Evolutionary conservation across 768 basidiomycete genomes (phyloP).

Genomic region (Mycena sanguinolenta): DNA sequence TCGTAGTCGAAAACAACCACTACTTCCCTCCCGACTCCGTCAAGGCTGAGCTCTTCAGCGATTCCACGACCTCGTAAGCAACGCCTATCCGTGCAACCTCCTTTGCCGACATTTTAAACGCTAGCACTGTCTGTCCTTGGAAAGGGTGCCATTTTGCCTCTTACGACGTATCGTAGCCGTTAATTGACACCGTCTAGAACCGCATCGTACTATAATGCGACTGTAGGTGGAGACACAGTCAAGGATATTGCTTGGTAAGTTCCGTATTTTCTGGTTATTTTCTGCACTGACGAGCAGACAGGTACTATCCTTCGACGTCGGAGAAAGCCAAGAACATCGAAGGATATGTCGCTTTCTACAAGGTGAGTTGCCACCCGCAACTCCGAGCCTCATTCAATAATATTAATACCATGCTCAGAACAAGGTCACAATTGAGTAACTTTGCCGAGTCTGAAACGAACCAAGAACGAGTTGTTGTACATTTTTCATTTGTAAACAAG

Average conservation of each 20-base stretch:
- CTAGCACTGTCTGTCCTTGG: conserved; percentile 73
- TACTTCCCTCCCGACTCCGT: conserved; percentile 78
- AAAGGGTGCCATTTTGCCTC: conserved; percentile 65
- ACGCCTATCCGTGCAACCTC: neutral
- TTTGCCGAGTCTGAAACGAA: neutral
- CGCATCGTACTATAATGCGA: conserved; percentile 76
- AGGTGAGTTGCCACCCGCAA: conserved; percentile 53
- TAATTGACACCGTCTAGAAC: conserved; percentile 51
- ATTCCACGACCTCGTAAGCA: conserved; percentile 68
- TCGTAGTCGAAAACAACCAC: conserved; percentile 75
- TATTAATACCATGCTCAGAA: conserved; percentile 45
- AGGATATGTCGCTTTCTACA: conserved; percentile 83
- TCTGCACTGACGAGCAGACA: conserved; percentile 39
- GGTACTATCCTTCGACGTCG: conserved; percentile 76
- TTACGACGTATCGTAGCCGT: neutral
- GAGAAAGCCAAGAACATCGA: conserved; percentile 73
- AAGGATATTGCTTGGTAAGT: conserved; percentile 78
- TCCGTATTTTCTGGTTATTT: too few relatives aligned
- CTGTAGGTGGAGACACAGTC: conserved; percentile 60
- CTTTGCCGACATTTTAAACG: neutral
- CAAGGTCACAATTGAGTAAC: conserved; percentile 53
- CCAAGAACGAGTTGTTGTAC: conserved; percentile 25
- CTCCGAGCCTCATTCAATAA: neutral
- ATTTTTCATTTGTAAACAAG: conserved; percentile 17
- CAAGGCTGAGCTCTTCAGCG: conserved; percentile 56